These are phyloP conservation scores for Zymoseptoria crescenta DNA, from an alignment of 2,329 filamentous ascomycete species.

Conservation along the genomic window DNA sequence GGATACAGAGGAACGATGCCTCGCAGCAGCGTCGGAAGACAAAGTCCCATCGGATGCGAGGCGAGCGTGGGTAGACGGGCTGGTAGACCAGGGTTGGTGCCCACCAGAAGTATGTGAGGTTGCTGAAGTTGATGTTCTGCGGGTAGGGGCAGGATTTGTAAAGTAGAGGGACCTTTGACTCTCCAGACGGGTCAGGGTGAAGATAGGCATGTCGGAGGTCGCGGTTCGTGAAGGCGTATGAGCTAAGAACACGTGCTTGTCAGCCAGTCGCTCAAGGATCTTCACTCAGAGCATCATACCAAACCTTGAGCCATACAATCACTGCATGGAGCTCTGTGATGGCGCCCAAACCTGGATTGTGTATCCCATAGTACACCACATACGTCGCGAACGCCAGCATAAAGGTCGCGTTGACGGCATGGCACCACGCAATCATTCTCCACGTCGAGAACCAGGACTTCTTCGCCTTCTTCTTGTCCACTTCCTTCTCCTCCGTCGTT, in stretches of 20 bases:
- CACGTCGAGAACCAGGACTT: conserved; percentile 48
- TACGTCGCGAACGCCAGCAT: conserved; percentile 74
- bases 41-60: conserved; percentile 76
- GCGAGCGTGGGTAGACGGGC: conserved; percentile 84
- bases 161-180: conserved; percentile 66
- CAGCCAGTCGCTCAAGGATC: neutral
- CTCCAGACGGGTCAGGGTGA: conserved; percentile 57
- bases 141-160: conserved; percentile 84
- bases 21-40: conserved; percentile 77
- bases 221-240: conserved; percentile 93
- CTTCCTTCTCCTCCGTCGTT: conserved; percentile 27
- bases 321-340: conserved; percentile 85
- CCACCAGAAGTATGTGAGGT: conserved; percentile 95
- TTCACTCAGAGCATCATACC: conserved; percentile 27
- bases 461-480: conserved; percentile 35
- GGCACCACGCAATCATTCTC: conserved; percentile 63
- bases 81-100: conserved; percentile 95
- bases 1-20: conserved; percentile 63
- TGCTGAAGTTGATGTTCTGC: conserved; percentile 76
- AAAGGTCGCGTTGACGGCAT: conserved; percentile 74
- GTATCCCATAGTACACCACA: conserved; percentile 82
- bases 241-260: conserved; percentile 31
- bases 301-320: conserved; percentile 92
- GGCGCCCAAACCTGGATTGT: conserved; percentile 90
- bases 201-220: conserved; percentile 88